Evolutionary conservation across 139 green algal genomes (phyloP).

Genomic region (Nannochloris sp.): DNA sequence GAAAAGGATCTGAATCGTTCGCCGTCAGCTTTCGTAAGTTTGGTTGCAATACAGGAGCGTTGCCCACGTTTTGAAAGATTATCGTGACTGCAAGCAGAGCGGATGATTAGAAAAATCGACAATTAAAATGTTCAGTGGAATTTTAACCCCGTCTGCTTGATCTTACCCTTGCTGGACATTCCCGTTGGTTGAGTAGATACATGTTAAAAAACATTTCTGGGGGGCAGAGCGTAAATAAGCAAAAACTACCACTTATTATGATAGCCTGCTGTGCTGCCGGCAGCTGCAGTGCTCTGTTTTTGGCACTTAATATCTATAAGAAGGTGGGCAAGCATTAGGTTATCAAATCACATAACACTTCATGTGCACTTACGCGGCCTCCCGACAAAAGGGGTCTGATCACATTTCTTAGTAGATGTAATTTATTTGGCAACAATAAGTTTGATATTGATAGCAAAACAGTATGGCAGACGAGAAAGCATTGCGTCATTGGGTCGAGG

Average conservation of each 20-base stretch:
- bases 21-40: not conserved
- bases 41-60: not conserved
- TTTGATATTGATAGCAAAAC: not conserved
- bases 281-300: not conserved
- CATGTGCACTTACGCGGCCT: not conserved
- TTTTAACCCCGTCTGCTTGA: conserved; percentile 25
- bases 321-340: not conserved
- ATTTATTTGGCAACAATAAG: not conserved
- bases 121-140: conserved; percentile 40
- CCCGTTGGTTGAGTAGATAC: no score
- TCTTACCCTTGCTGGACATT: not conserved
- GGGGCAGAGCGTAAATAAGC: no score
- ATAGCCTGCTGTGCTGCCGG: no score
- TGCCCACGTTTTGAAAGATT: not conserved
- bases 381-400: not conserved
- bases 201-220: no score
- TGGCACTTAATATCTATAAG: not conserved
- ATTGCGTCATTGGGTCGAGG: conserved; percentile 57
- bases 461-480: conserved; percentile 14
- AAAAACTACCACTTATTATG: no score
- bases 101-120: not conserved
- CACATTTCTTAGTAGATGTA: conserved; percentile 3
- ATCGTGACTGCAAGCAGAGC: not conserved
- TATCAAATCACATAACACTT: not conserved
- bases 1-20: not conserved